Evolutionary conservation across 108 stramenopile species (phyloP).

Genomic region (Poteriospumella lacustris): DNA sequence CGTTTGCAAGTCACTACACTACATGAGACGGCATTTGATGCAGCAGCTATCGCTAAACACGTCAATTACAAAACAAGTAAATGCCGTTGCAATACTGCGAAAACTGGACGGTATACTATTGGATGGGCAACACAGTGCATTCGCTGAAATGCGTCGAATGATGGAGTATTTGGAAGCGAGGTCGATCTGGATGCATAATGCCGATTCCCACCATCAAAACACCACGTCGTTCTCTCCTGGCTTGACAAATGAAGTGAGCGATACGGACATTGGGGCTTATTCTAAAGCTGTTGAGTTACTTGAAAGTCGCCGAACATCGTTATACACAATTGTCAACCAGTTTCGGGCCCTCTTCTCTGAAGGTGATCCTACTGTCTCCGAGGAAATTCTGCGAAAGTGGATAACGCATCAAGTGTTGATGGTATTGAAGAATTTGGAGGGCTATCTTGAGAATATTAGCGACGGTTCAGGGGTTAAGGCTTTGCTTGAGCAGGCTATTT

Average conservation of each 20-base stretch:
- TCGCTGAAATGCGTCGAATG: background rate
- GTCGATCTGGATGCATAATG: background rate
- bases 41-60: background rate
- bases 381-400: too few relatives aligned
- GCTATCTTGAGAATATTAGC: too few relatives aligned
- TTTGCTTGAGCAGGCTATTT: too few relatives aligned
- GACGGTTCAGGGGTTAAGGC: too few relatives aligned
- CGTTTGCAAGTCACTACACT: background rate
- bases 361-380: too few relatives aligned
- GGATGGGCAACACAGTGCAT: background rate
- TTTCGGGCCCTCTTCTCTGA: background rate
- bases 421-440: too few relatives aligned
- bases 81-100: background rate
- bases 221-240: background rate
- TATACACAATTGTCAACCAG: background rate
- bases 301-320: background rate
- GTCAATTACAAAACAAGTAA: background rate
- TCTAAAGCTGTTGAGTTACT: background rate
- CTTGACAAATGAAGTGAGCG: background rate
- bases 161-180: conserved; percentile 22
- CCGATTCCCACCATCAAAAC: background rate
- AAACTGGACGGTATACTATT: conserved; percentile 1
- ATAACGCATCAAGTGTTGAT: too few relatives aligned
- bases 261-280: background rate
- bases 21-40: background rate